Percentiles rank a stretch among this genome's conserved stretches.
Conservation (phyloP, 306 rosid species). For the Fagus sylvatica region DNA sequence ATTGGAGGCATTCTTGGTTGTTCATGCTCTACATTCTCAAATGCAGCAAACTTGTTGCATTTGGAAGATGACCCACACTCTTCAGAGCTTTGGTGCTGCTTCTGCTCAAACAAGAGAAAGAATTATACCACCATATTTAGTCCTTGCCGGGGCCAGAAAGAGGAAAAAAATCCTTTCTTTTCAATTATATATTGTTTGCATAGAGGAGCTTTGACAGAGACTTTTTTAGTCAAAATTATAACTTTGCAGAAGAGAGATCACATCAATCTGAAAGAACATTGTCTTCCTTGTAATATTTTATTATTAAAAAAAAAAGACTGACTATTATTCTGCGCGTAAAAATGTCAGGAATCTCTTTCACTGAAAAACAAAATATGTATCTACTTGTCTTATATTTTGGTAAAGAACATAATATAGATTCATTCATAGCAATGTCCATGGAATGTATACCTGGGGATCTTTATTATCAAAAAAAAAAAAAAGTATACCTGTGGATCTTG, state of each 20-base stretch:
- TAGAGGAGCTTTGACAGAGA: background rate
- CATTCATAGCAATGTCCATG: conserved; percentile 13
- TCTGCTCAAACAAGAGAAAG: conserved; percentile 38
- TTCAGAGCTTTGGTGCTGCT: conserved; percentile 56
- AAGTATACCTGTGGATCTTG: conserved; percentile 51
- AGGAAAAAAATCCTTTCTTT: background rate
- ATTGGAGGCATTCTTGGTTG: conserved; percentile 78
- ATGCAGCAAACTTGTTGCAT: conserved; percentile 50
- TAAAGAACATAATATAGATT: background rate
- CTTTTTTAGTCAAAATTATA: background rate
- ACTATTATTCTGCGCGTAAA: too few species aligned
- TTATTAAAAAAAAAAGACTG: too few species aligned
- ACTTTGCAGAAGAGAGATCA: background rate
- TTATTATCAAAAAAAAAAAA: background rate
- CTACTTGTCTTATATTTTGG: too few species aligned
- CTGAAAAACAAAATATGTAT: too few species aligned
- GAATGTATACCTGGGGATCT: conserved; percentile 44
- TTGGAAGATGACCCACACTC: conserved; percentile 75
- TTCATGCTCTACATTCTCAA: conserved; percentile 59
- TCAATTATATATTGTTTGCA: background rate
- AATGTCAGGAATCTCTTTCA: too few species aligned
- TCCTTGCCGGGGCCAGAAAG: too few species aligned
- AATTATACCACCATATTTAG: background rate
- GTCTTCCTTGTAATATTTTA: background rate
- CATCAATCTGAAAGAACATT: background rate